Percentiles rank a stretch among this genome's conserved stretches.
These are phyloP conservation scores for Camellia granthamiana DNA, from an alignment of 148 eudicot species.

Conservation along the genomic window DNA sequence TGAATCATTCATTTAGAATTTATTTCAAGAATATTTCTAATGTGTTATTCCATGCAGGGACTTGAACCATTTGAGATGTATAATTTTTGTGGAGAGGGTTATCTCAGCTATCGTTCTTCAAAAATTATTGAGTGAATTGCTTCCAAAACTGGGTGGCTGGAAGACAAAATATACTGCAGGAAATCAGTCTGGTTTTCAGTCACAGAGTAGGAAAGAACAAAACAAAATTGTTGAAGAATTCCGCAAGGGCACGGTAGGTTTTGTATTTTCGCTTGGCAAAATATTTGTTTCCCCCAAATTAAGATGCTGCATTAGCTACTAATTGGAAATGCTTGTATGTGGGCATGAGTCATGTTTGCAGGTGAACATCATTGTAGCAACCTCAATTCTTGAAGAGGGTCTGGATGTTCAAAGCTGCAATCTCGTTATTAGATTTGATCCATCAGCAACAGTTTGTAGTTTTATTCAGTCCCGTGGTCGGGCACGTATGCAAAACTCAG, in stretches of 20 bases:
- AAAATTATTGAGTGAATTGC: slow-evolving; percentile 44
- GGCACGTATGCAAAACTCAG: slow-evolving; percentile 14
- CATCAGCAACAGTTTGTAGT: slow-evolving; percentile 68
- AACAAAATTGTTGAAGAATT: slow-evolving; percentile 24
- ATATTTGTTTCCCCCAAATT: background rate
- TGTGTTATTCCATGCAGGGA: slow-evolving; percentile 35
- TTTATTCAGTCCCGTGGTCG: slow-evolving; percentile 22
- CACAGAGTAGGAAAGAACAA: slow-evolving; percentile 69
- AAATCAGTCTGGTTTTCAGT: slow-evolving; percentile 35
- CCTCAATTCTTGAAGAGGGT: slow-evolving; percentile 84
- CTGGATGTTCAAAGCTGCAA: slow-evolving; percentile 67
- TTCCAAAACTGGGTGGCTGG: slow-evolving; percentile 57
- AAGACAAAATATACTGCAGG: slow-evolving; percentile 71
- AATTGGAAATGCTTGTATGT: background rate
- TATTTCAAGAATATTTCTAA: background rate
- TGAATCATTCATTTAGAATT: background rate
- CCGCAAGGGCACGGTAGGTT: slow-evolving; percentile 8
- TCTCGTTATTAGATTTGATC: slow-evolving; percentile 63
- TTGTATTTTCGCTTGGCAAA: background rate
- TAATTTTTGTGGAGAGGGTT: slow-evolving; percentile 79
- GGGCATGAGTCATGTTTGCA: slow-evolving; percentile 21
- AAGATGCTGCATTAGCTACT: background rate
- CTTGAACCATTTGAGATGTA: slow-evolving; percentile 67
- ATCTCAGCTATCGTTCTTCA: slow-evolving; percentile 69
- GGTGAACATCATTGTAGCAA: slow-evolving; percentile 85